Conservation (phyloP, 2,329 filamentous ascomycete genomes). For the Diaporthe vaccinii region DNA sequence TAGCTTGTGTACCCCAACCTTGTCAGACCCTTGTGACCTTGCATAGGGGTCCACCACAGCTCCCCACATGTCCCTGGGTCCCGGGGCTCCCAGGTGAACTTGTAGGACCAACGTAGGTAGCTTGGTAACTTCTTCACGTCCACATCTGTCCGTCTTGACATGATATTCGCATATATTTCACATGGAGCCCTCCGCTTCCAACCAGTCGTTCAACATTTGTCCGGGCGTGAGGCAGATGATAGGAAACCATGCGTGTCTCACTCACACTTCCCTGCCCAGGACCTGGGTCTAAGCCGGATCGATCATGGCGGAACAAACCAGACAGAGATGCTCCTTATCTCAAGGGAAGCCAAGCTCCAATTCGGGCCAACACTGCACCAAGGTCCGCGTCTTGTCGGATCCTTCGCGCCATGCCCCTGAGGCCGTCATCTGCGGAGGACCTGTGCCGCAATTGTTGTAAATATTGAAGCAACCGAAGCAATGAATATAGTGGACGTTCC, state of each 20-base stretch:
- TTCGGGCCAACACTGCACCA: neutral
- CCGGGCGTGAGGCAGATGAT: neutral
- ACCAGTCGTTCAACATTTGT: neutral
- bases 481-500: neutral
- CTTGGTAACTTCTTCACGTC: neutral
- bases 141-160: neutral
- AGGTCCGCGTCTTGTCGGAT: neutral
- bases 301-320: neutral
- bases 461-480: neutral
- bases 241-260: neutral
- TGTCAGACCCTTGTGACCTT: neutral
- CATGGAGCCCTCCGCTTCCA: neutral
- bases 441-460: neutral
- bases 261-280: neutral
- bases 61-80: constrained; percentile 11
- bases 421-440: neutral
- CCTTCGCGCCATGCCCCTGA: neutral
- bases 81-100: neutral
- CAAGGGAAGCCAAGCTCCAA: neutral
- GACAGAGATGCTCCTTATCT: neutral
- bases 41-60: neutral
- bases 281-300: neutral
- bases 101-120: neutral
- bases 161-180: neutral
- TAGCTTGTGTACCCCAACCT: neutral